A percentile compares a stretch with the other conserved stretches of the same genome.
Conservation (phyloP, 169 alveolate species). For the Plasmodium ovale region DNA sequence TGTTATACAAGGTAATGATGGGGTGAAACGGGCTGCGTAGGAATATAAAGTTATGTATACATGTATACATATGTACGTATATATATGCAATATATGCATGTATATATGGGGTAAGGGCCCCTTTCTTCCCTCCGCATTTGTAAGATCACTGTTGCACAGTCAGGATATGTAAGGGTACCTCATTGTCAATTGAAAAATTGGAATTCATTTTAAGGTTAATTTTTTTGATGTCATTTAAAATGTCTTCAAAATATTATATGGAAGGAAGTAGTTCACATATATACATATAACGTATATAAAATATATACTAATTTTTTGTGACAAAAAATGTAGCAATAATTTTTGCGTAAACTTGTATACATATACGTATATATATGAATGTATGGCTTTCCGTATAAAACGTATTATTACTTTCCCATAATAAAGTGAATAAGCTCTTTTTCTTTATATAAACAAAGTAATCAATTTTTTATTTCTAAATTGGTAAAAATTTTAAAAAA, state of each 20-base stretch:
- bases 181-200: constrained; percentile 30
- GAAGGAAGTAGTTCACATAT: not conserved
- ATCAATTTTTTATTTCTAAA: too few species aligned
- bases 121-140: not conserved
- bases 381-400: too few species aligned
- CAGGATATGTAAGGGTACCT: not conserved
- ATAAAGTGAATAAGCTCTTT: too few species aligned
- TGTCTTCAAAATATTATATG: constrained; percentile 9
- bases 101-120: too few species aligned
- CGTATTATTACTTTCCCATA: too few species aligned
- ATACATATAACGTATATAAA: not conserved
- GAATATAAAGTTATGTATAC: not conserved
- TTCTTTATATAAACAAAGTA: too few species aligned
- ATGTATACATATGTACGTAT: not conserved
- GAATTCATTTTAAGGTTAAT: constrained; percentile 21
- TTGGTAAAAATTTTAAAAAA: too few species aligned
- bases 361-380: too few species aligned
- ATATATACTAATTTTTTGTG: not conserved
- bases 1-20: too few species aligned
- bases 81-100: constrained; percentile 4
- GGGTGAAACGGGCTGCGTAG: too few species aligned
- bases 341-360: not conserved
- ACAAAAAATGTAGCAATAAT: not conserved
- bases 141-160: not conserved
- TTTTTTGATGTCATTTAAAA: constrained; percentile 41